Evolutionary conservation across 805 yeast genomes (phyloP), one percentile per base, ranked within the genome.

Genomic region (Nakazawaea siamensis): DNA sequence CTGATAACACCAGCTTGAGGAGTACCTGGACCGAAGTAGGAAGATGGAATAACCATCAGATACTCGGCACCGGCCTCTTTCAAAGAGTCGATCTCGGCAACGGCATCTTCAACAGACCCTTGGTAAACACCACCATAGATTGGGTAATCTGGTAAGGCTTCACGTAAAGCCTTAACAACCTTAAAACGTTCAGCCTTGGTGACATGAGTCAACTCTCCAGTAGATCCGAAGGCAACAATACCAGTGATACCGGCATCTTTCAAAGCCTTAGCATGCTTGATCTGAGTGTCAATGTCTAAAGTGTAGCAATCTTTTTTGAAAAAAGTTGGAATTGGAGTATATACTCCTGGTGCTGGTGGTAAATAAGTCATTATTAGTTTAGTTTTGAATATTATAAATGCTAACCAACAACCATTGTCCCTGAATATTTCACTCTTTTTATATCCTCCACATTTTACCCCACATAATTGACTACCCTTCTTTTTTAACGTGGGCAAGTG

Each of bases 311-410:
- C 64, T 29, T 50, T 50, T 44, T 66, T 64, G 66, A 69, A 70
- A 49, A 73, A 72, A 5, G 79, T 71, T 39, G 73, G 72, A 11
- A 62, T 56, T 20, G 78, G 78, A 9, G 73, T 66, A 53, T 72
- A 73, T 26, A 73, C 57, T 24, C 73, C 73, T 37, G 39, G 39
- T 6, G 25, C 17, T 28, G 39, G 39, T 28, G 39, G 36, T 19
- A 34, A 25, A 26, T 30, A 35, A 26, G 20, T 20, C 34, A 35
- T 30, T n/a, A 4, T 33, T 8, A n/a, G n/a, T n/a, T n/a, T n/a
- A n/a, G n/a, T n/a, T n/a, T n/a, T n/a, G n/a, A n/a, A n/a, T n/a
- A n/a, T n/a, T n/a, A n/a, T n/a, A n/a, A n/a, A n/a, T n/a, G n/a
- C n/a, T n/a, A n/a, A n/a, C n/a, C n/a, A n/a, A n/a, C n/a, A n/a